phyloP scores from a whole-genome alignment of 2,329 filamentous ascomycete species.

The Neurospora sp. region DNA sequence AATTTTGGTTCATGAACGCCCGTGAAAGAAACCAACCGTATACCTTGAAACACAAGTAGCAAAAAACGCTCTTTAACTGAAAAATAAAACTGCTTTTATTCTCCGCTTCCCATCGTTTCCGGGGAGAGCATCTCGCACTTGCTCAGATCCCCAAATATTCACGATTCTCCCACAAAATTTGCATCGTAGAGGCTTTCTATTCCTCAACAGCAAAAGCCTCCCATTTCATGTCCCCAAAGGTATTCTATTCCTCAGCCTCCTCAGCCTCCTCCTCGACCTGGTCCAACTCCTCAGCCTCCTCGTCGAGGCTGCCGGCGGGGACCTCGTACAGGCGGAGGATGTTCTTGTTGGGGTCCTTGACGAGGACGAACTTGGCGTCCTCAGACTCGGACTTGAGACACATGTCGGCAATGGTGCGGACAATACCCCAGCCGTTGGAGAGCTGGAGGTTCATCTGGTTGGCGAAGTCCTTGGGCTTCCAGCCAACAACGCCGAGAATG shows the following conservation, averaged over 20 bases:
- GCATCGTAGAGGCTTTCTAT: background rate
- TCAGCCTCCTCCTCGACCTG: conserved; percentile 42
- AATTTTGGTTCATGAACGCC: background rate
- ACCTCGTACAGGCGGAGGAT: conserved; percentile 91
- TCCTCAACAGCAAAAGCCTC: background rate
- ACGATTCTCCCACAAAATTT: background rate
- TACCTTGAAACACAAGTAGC: background rate
- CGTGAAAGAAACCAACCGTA: background rate
- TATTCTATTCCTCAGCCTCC: conserved; percentile 34
- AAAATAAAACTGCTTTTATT: background rate
- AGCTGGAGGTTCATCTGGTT: conserved; percentile 96
- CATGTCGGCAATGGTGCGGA: conserved; percentile 96
- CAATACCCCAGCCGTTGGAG: conserved; percentile 97
- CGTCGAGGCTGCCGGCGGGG: conserved; percentile 78
- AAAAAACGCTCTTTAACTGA: background rate
- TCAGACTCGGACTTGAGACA: conserved; percentile 62
- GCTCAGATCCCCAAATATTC: background rate
- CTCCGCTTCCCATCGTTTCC: background rate
- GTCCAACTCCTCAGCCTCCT: conserved; percentile 66
- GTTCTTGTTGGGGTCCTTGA: conserved; percentile 93
- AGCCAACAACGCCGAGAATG: conserved; percentile 88
- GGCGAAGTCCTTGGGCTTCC: conserved; percentile 96
- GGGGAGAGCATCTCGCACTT: background rate
- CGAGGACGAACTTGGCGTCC: conserved; percentile 72
- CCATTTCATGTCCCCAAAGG: background rate